Percentiles rank a stretch among this genome's conserved stretches.
Evolutionary conservation across 2,329 filamentous ascomycete species (phyloP).

Genomic region (Xenosphaeropsis pyriputrescens): DNA sequence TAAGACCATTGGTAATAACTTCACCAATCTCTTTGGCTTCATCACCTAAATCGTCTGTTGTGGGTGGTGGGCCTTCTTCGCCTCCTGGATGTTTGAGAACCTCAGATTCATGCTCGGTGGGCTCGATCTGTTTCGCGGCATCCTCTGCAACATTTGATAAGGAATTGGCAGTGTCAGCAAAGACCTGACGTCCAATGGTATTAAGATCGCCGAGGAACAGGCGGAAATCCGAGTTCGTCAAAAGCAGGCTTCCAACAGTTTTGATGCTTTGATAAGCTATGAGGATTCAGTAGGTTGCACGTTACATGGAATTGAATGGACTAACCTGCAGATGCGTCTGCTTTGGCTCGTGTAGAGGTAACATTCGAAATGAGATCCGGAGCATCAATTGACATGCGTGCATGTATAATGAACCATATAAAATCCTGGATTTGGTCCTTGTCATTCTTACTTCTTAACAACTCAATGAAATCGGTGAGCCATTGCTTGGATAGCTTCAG

Average conservation of each 20-base stretch:
- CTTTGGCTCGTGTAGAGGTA: constrained; percentile 46
- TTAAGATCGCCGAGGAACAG: constrained; percentile 71
- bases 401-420: constrained; percentile 68
- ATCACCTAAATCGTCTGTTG: constrained; percentile 48
- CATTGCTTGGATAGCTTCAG: constrained; percentile 58
- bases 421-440: constrained; percentile 84
- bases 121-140: constrained; percentile 59
- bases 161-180: constrained; percentile 72
- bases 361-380: constrained; percentile 47
- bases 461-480: constrained; percentile 67
- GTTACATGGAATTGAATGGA: constrained; percentile 3
- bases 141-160: constrained; percentile 63
- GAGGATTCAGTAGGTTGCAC: constrained; percentile 8
- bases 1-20: constrained; percentile 22
- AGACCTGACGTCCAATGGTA: constrained; percentile 67
- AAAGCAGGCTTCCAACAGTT: constrained; percentile 69
- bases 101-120: constrained; percentile 44
- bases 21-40: constrained; percentile 36
- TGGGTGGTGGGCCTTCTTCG: constrained; percentile 32
- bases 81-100: constrained; percentile 33
- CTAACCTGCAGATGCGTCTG: constrained; percentile 56
- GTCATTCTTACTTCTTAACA: constrained; percentile 70
- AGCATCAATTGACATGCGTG: constrained; percentile 54
- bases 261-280: constrained; percentile 67
- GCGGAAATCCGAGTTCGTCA: constrained; percentile 84